A percentile compares a stretch with the other conserved stretches of the same genome.
Conservation (phyloP, 208 protist species). For the Crithidia thermophila region DNA sequence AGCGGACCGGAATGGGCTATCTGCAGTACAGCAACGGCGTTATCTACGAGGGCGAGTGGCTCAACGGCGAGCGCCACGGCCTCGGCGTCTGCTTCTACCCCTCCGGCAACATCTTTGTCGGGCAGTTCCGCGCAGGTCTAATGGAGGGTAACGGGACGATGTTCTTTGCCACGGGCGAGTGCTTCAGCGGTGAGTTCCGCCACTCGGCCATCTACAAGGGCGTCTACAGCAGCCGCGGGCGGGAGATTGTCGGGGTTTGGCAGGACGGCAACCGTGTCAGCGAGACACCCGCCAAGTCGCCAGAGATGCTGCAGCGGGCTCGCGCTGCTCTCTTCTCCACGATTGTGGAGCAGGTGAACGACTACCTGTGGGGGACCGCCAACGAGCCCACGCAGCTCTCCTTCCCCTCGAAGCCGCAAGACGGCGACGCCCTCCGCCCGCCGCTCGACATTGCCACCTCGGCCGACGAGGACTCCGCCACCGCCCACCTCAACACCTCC, state of each 20-base stretch:
- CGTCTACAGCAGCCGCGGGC: constrained; percentile 31
- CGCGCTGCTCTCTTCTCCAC: constrained; percentile 47
- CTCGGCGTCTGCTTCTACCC: constrained; percentile 61
- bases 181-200: constrained; percentile 56
- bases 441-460: constrained; percentile 23
- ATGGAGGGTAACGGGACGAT: constrained; percentile 67
- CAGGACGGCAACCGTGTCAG: constrained; percentile 33
- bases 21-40: constrained; percentile 44
- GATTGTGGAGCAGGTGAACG: constrained; percentile 42
- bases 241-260: constrained; percentile 48
- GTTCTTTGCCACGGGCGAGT: constrained; percentile 56
- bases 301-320: constrained; percentile 35
- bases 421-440: neutral
- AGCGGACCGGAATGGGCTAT: constrained; percentile 28
- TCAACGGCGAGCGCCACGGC: constrained; percentile 51
- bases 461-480: neutral
- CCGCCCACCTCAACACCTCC: neutral
- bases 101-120: constrained; percentile 68
- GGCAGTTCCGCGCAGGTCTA: constrained; percentile 47
- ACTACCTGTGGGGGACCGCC: constrained; percentile 28
- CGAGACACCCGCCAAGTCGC: constrained; percentile 20
- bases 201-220: constrained; percentile 46
- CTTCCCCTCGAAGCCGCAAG: neutral
- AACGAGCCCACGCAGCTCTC: constrained; percentile 11
- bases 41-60: constrained; percentile 60